Evolutionary conservation across 495 filamentous ascomycete species (phyloP).

Genomic region (Annulohypoxylon bovei): DNA sequence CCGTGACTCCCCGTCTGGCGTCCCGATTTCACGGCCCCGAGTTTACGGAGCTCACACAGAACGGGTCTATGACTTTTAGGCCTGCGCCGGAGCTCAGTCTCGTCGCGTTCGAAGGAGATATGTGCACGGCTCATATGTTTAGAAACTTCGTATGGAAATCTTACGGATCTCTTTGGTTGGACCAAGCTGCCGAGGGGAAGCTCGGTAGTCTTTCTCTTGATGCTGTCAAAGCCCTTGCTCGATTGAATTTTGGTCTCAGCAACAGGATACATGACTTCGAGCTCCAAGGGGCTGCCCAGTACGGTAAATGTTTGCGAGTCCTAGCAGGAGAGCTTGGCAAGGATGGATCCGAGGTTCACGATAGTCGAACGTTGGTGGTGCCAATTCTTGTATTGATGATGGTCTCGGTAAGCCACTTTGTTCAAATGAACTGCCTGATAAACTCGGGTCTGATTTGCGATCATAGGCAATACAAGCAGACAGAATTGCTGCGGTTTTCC

Average conservation of each 20-base stretch:
- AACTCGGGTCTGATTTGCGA: not conserved
- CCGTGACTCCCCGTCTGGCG: conserved; percentile 5
- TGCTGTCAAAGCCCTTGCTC: conserved; percentile 34
- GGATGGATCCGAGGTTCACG: conserved; percentile 5
- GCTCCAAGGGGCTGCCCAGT: conserved; percentile 25
- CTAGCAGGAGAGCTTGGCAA: conserved; percentile 32
- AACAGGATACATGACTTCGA: conserved; percentile 30
- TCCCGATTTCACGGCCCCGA: conserved; percentile 10
- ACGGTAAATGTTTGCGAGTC: conserved; percentile 37
- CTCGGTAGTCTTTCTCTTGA: conserved; percentile 35
- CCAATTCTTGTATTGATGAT: conserved; percentile 42
- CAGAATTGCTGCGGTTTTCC: conserved; percentile 30
- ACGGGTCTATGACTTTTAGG: not conserved
- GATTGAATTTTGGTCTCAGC: conserved; percentile 33
- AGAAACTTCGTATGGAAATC: conserved; percentile 39
- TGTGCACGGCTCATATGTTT: conserved; percentile 38
- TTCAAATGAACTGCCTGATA: not conserved
- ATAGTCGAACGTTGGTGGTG: conserved; percentile 30
- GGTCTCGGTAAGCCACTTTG: conserved; percentile 31
- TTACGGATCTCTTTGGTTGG: conserved; percentile 34
- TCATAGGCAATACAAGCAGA: conserved; percentile 34
- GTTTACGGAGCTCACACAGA: conserved; percentile 3
- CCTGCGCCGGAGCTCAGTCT: conserved; percentile 36
- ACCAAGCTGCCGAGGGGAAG: conserved; percentile 34
- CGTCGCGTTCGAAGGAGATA: conserved; percentile 29